phyloP scores from a whole-genome alignment of 2,329 filamentous ascomycete genomes.

The Ophiostoma perfectum region DNA sequence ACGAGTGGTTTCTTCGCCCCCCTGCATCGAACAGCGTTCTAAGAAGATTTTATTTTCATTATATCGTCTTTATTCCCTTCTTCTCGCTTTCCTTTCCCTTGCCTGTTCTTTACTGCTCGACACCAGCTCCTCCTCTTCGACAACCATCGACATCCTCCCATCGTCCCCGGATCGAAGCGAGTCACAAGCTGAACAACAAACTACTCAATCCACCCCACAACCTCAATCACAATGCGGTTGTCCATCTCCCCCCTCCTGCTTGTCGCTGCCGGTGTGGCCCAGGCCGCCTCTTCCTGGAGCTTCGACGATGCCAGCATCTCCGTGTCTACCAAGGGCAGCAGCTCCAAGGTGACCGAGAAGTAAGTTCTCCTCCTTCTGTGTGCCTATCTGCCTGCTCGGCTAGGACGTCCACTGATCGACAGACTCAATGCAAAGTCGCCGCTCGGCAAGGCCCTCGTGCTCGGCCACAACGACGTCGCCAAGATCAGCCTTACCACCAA shows the following conservation, averaged over 20 bases:
- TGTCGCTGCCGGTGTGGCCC: conserved; percentile 46
- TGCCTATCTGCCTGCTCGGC: no score
- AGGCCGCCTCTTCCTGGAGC: conserved; percentile 59
- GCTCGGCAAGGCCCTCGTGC: conserved; percentile 56
- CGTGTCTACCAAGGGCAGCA: conserved; percentile 59
- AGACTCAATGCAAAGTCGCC: conserved; percentile 57
- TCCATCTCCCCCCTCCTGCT: conserved; percentile 40
- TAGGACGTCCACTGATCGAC: conserved; percentile 3
- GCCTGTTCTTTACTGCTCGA: not conserved
- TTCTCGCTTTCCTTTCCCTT: not conserved
- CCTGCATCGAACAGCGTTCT: not conserved
- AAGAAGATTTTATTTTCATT: not conserved
- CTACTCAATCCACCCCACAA: not conserved
- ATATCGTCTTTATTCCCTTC: not conserved
- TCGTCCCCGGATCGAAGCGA: not conserved
- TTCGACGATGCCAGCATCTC: conserved; percentile 68
- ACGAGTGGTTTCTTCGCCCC: not conserved
- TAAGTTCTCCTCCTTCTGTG: conserved; percentile 33
- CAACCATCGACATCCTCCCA: not conserved
- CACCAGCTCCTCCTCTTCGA: not conserved
- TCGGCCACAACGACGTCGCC: conserved; percentile 66
- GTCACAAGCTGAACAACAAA: not conserved
- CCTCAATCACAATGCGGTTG: conserved; percentile 38
- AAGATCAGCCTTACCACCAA: conserved; percentile 78
- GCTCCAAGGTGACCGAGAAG: conserved; percentile 57